phyloP scores from a whole-genome alignment of 495 filamentous ascomycete species.

The Massariosphaeria phaeospora region DNA sequence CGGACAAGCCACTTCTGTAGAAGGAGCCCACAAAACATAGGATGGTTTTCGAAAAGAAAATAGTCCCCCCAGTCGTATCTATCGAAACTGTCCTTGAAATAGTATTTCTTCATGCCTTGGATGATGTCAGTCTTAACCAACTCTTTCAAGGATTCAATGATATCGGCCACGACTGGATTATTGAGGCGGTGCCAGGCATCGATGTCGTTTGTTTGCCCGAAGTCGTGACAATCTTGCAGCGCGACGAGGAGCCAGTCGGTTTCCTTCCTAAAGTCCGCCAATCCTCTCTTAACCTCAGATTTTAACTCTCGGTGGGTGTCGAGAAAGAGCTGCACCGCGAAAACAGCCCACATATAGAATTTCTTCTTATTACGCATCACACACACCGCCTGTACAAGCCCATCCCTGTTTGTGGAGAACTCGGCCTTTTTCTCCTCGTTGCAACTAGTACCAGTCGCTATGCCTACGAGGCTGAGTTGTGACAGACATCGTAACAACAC shows the following conservation, averaged over 20 bases:
- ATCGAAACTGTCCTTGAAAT: too few species aligned
- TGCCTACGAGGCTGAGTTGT: background rate
- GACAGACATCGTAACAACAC: background rate
- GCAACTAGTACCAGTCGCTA: too few species aligned
- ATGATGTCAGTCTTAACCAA: background rate
- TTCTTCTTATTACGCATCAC: background rate
- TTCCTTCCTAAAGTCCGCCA: background rate
- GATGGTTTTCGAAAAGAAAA: background rate
- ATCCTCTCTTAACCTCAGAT: background rate
- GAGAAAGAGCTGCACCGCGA: background rate
- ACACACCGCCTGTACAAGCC: background rate
- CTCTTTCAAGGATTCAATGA: background rate
- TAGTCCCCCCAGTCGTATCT: background rate
- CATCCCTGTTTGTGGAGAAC: background rate
- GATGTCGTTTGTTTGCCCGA: background rate
- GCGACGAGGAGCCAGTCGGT: background rate
- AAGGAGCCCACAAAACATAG: background rate
- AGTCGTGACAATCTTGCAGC: background rate
- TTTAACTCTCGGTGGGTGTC: background rate
- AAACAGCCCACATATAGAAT: background rate
- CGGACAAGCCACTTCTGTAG: background rate
- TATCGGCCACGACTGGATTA: background rate
- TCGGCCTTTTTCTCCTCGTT: too few species aligned
- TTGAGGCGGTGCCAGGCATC: background rate
- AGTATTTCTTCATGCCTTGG: background rate